Percentiles rank a stretch among this genome's conserved stretches.
Evolutionary conservation across 1,139 yeast species (phyloP).

Genomic region (Protomyces macrosporus): DNA sequence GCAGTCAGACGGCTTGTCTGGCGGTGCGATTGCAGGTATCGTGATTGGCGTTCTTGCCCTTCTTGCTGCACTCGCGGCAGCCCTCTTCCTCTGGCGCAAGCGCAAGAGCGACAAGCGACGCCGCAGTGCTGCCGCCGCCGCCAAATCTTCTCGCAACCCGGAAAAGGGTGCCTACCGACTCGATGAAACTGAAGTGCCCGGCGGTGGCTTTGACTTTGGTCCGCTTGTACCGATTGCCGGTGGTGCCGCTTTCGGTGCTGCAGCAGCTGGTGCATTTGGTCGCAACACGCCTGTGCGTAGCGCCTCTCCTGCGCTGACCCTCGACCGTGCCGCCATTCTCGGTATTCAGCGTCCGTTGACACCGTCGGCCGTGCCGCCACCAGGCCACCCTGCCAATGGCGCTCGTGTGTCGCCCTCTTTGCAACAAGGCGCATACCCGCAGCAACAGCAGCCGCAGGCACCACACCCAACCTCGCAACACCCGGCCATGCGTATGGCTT

Average conservation of each 20-base stretch:
- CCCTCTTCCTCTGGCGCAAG: slow-evolving; percentile 14
- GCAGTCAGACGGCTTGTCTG: slow-evolving; percentile 3
- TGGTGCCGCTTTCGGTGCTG: background rate
- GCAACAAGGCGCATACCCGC: background rate
- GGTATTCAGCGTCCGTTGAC: slow-evolving; percentile 24
- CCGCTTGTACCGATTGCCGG: slow-evolving; percentile 3
- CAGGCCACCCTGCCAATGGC: slow-evolving; percentile 18
- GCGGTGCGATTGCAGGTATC: slow-evolving; percentile 22
- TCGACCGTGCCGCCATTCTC: slow-evolving; percentile 14
- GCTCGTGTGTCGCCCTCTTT: background rate
- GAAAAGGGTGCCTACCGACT: slow-evolving; percentile 17
- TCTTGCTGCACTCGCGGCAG: slow-evolving; percentile 9
- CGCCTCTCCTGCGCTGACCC: slow-evolving; percentile 17
- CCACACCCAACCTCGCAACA: background rate
- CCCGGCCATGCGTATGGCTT: background rate
- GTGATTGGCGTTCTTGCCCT: slow-evolving; percentile 13
- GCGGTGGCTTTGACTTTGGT: slow-evolving; percentile 22
- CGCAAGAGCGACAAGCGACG: slow-evolving; percentile 2
- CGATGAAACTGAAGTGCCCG: slow-evolving; percentile 8
- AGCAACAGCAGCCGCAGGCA: slow-evolving; percentile 7
- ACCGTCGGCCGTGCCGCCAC: slow-evolving; percentile 5
- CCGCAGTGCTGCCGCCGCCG: background rate
- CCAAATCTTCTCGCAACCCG: slow-evolving; percentile 3
- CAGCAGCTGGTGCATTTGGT: background rate
- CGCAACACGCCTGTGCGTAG: slow-evolving; percentile 5